Base-by-base conservation (phyloP, 1,284 basidiomycete genomes). In the Crucibulum parvulum region DNA sequence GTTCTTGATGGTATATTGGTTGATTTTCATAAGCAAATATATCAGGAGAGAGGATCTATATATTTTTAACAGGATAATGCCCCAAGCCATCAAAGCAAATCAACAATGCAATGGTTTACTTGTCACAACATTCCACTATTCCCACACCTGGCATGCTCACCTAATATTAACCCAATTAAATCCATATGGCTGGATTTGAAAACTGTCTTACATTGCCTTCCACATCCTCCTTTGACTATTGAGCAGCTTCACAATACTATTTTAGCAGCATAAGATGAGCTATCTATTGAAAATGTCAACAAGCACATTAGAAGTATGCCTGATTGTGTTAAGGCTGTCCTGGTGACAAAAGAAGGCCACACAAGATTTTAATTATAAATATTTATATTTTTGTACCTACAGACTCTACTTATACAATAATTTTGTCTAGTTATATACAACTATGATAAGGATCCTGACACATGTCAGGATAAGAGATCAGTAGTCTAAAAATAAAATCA, bases 151-250 rank as follows among this genome's bases (percentile, higher is more conserved):
- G 31, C 62, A 46, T 46, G 47, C 18, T 65, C 59, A 31, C 69
- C 66, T 37, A 64, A 71, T 55, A 45, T 71, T 38, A 66, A 62
- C 56, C 66, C 67, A 35, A 69, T 70, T 45, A 65, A 70, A 59
- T 53, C 37, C 24, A 39, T 70, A 9, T 71, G 70, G 73, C 61
- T 64, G 37, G 59, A 68, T 16, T 63, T 72, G 31, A 74, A 74
- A 58, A 56, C 53, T 6, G 48, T 51, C 8, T 54, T 72, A 56
- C 35, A 51, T 2, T 6, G 13, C 24, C 37, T 47, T 13, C 46
- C 51, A 39, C 55, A 55, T 45, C 55, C 24, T n/a, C 64, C 69
- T 4, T 65, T 59, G 47, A 55, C 62, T 50, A 16, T 65, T 24
- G 61, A 63, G 10, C 54, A 68, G 18, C 63, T 73, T 18, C 65